Percentiles rank a stretch among this genome's conserved stretches.
Evolutionary conservation across 176 grass and related monocot genomes (phyloP).

Genomic region (Triticum urartu): DNA sequence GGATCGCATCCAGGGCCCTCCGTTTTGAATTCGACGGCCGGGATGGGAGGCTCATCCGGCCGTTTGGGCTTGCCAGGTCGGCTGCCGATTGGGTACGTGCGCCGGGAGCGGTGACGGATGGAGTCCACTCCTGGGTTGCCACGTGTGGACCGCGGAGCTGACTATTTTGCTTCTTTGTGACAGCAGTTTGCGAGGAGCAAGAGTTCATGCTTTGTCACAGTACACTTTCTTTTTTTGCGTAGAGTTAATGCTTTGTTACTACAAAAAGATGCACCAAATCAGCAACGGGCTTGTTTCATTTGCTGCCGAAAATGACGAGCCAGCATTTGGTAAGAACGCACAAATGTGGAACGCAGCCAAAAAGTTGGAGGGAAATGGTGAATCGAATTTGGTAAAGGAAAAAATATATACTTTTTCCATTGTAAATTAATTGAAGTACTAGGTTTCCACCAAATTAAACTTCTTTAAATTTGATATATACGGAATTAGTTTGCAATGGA

Average conservation of each 20-base stretch:
- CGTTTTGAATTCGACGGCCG: slow-evolving; percentile 47
- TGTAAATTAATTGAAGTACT: too few relatives aligned
- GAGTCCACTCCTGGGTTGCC: background rate
- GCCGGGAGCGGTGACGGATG: background rate
- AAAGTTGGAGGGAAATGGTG: background rate
- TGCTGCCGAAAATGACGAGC: background rate
- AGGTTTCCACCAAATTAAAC: too few relatives aligned
- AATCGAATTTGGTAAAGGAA: background rate
- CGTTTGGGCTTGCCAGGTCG: background rate
- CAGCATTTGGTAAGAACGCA: background rate
- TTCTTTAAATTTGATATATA: too few relatives aligned
- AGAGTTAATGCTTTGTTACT: too few relatives aligned
- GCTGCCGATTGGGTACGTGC: background rate
- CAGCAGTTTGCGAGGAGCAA: background rate
- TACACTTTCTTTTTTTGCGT: too few relatives aligned
- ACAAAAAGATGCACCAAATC: background rate
- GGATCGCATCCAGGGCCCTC: background rate
- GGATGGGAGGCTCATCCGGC: background rate
- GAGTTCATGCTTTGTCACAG: background rate
- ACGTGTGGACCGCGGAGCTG: background rate
- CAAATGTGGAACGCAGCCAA: background rate
- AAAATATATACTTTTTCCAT: too few relatives aligned
- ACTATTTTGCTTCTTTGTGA: background rate
- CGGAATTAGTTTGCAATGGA: too few relatives aligned
- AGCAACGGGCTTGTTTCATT: background rate